These are phyloP conservation scores for Wallacemonas sp. DNA, from an alignment of 208 protist species.

Conservation along the genomic window DNA sequence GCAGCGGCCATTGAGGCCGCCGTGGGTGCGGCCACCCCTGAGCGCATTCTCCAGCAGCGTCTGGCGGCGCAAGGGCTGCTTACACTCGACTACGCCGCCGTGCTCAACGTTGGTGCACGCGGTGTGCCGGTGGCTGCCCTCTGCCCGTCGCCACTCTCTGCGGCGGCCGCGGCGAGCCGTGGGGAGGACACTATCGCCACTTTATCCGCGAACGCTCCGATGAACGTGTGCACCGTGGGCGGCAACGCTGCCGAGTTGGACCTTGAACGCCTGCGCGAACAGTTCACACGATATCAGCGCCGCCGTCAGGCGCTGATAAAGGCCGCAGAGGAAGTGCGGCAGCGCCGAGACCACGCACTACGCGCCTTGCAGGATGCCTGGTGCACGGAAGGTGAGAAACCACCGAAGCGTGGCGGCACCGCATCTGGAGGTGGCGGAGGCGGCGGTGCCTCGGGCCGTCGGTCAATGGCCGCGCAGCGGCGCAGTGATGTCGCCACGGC, in stretches of 20 bases:
- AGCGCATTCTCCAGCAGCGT: not conserved
- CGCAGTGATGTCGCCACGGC: not conserved
- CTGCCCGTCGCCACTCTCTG: slow-evolving; percentile 1
- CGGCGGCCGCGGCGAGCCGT: not conserved
- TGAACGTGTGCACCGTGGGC: slow-evolving; percentile 5
- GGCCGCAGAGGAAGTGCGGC: slow-evolving; percentile 24
- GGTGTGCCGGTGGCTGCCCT: not conserved
- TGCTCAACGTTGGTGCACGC: not conserved
- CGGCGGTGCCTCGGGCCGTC: not conserved
- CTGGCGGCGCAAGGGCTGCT: not conserved
- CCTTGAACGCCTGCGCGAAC: slow-evolving; percentile 59
- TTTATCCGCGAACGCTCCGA: too few species aligned
- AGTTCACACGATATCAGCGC: slow-evolving; percentile 61
- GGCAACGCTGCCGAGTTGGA: slow-evolving; percentile 33
- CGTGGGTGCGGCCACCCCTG: not conserved
- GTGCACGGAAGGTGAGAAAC: slow-evolving; percentile 55
- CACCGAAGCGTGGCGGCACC: slow-evolving; percentile 17
- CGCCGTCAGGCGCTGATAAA: slow-evolving; percentile 48
- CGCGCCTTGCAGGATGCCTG: slow-evolving; percentile 40
- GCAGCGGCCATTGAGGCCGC: not conserved
- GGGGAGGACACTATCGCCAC: too few species aligned
- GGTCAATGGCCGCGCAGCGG: not conserved
- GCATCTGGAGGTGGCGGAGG: slow-evolving; percentile 11
- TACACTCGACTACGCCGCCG: not conserved
- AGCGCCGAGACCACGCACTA: slow-evolving; percentile 37